Evolutionary conservation across 768 basidiomycete genomes (phyloP).

Genomic region (Flagelloscypha sp.): DNA sequence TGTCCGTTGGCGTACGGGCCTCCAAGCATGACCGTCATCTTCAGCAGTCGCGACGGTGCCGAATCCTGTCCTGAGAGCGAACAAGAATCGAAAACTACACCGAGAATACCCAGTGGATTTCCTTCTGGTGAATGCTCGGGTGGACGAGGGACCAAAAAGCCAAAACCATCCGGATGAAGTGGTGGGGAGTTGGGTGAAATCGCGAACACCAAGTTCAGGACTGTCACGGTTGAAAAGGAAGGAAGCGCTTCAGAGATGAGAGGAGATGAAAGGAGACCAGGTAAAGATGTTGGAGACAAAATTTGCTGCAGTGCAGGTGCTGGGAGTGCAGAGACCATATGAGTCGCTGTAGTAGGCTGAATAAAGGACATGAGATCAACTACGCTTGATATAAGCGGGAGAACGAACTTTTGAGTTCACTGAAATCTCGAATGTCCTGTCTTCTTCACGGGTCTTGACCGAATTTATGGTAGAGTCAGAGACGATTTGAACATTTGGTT

Average conservation of each 20-base stretch:
- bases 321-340: constrained; percentile 73
- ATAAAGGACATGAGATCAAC: background rate
- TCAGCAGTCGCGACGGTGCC: constrained; percentile 25
- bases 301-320: constrained; percentile 43
- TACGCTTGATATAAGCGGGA: constrained; percentile 3
- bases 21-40: constrained; percentile 87
- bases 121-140: constrained; percentile 38
- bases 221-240: constrained; percentile 73
- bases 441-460: constrained; percentile 24
- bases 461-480: constrained; percentile 30
- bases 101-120: constrained; percentile 54
- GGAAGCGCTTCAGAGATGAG: constrained; percentile 63
- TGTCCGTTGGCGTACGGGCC: constrained; percentile 32
- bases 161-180: constrained; percentile 84
- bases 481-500: constrained; percentile 52
- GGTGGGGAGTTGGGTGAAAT: constrained; percentile 24
- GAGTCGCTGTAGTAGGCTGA: constrained; percentile 38
- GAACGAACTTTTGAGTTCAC: background rate
- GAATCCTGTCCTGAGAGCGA: constrained; percentile 51
- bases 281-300: constrained; percentile 37
- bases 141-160: constrained; percentile 86
- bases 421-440: constrained; percentile 39
- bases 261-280: too few species aligned
- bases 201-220: constrained; percentile 82
- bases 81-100: constrained; percentile 86